Base-by-base conservation (phyloP, 345 rosid species). In the Acer negundo region DNA sequence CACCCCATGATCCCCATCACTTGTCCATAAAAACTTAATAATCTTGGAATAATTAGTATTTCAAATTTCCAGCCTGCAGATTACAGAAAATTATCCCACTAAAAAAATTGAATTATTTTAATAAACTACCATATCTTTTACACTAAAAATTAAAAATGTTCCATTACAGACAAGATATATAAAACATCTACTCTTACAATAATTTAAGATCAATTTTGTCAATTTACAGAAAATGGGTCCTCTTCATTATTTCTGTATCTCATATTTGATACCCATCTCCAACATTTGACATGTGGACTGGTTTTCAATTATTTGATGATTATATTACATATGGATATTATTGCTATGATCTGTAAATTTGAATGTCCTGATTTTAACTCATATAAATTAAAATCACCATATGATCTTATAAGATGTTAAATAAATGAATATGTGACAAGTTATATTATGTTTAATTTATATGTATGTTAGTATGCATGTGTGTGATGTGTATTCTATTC, bases 61-160 rank as follows among this genome's bases (percentile, higher is more conserved):
- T 63, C 55, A 3, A 73, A 26, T 31, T 56, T 58, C 62, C 75
- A 70, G 73, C 73, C 77, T 73, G 77, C 77, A 72, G 31, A 28
- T 28, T 0, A 28, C 31, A 28, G 0, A 28, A 5, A 42, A 47
- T 16, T 16, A 66, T 31, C n/a, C n/a, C 47, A 13, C 6, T 28
- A 47, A 10, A 51, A 22, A 61, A 61, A 61, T 3, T 2, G 13
- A 22, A 61, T 61, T 42, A 42, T 42, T 42, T 42, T 42, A 42
- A 42, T 42, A 42, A 42, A 7, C 46, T 8, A 42, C 46, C 46
- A 42, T 9, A 42, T 42, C 31, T 8, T 61, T 7, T 20, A 1
- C 12, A 19, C 24, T 31, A 35, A 5, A 31, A 31, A 31, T 3
- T 5, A 5, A 58, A 22, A 19, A 59, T 3, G 63, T n/a, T 19